A percentile compares a stretch with the other conserved stretches of the same genome.
phyloP scores from a whole-genome alignment of 2,329 filamentous ascomycete species.

The Penicillium sp. region DNA sequence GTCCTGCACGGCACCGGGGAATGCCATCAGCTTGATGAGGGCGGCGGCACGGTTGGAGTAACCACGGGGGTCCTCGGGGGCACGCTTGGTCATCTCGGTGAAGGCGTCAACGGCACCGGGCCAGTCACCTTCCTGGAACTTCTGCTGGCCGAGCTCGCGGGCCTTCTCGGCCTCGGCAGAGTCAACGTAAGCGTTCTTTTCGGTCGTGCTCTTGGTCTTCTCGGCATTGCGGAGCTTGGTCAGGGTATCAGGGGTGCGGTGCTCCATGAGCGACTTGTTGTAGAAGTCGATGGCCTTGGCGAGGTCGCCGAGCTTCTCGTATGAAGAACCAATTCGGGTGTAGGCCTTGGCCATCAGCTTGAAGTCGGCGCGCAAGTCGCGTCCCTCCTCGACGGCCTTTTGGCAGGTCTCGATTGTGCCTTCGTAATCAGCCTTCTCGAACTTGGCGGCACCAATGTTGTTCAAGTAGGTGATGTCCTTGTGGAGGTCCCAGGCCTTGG shows the following conservation, averaged over 20 bases:
- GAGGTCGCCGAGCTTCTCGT: constrained; percentile 85
- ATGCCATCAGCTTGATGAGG: constrained; percentile 93
- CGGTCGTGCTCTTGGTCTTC: constrained; percentile 75
- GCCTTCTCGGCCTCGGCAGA: constrained; percentile 92
- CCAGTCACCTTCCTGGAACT: constrained; percentile 97
- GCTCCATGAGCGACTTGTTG: constrained; percentile 91
- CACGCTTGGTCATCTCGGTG: constrained; percentile 93
- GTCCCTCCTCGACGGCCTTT: constrained; percentile 85
- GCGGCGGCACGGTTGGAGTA: constrained; percentile 98
- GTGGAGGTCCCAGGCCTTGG: constrained; percentile 87
- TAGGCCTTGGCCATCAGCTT: constrained; percentile 98
- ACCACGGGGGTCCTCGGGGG: constrained; percentile 86
- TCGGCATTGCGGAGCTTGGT: constrained; percentile 89
- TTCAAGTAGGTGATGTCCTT: constrained; percentile 98
- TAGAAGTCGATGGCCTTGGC: constrained; percentile 81
- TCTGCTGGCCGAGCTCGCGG: constrained; percentile 88
- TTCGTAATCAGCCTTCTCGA: constrained; percentile 93
- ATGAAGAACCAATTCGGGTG: constrained; percentile 86
- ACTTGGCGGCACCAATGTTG: constrained; percentile 90
- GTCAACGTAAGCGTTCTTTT: constrained; percentile 80
- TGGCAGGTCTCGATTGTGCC: constrained; percentile 83
- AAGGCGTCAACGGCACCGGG: constrained; percentile 92
- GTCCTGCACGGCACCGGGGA: constrained; percentile 89
- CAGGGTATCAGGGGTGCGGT: constrained; percentile 91
- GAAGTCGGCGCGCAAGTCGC: constrained; percentile 89